Evolutionary conservation across 192 early-diverging fungal species (phyloP), one percentile per base, ranked within the genome.

Genomic region (Chytriomyces confervae): DNA sequence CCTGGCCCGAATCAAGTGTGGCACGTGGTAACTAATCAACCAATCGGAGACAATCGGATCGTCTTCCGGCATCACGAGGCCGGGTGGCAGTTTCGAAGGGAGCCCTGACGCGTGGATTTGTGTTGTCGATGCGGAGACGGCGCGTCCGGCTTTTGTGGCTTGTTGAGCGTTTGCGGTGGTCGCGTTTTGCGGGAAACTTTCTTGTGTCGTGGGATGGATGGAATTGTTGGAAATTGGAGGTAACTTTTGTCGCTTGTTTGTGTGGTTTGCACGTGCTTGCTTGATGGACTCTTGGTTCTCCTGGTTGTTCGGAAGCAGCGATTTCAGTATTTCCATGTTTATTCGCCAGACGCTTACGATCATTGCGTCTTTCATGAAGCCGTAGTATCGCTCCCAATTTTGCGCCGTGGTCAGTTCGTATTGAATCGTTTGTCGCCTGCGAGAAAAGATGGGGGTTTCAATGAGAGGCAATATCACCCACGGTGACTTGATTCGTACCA

Each of bases 311-410:
- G 11, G 8, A 47, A 36, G 66, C 16, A 10, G 16, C 43, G 47
- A 13, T 43, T 27, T 11, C 9, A 47, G 5, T 68, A 48, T 47
- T 7, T 20, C 2, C 72, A 60, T 27, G 36, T 49, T 29, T 45
- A 27, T 11, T 29, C 10, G 3, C n/a, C 50, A 7, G 2, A 5
- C 8, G 44, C 77, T 65, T 51, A 80, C 82, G 49, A 79, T 51
- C 62, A 81, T 81, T 7, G 84, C 78, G 10, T 85, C 83, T 20
- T 76, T 71, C 83, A 88, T 86, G 73, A 88, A 88, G 13, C 87
- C 87, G 85, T 85, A 88, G 63, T 81, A 72, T 4, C 77, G 50
- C 62, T 88, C 81, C 87, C 87, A 88, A 63, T 85, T 83, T 18
- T 78, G 78, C 6, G 85, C 84, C n/a, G 85, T 88, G 24, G 74